These are phyloP conservation scores for Botrytis sinoallii DNA, from an alignment of 2,329 filamentous ascomycete species.

Conservation along the genomic window DNA sequence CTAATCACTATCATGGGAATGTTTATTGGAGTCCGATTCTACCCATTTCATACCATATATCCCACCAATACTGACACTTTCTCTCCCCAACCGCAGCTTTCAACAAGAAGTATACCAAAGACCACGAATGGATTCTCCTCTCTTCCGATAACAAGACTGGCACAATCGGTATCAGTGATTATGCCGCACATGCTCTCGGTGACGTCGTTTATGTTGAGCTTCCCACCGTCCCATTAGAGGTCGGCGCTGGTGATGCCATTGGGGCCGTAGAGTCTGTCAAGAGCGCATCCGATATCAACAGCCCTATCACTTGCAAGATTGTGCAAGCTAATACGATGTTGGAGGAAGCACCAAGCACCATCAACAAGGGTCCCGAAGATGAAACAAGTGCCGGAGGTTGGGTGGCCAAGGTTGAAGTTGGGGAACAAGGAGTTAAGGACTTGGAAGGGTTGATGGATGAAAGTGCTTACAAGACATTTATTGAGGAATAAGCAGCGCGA, in stretches of 20 bases:
- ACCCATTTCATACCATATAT: background rate
- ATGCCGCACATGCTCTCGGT: conserved; percentile 87
- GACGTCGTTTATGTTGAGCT: conserved; percentile 98
- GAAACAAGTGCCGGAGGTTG: conserved; percentile 73
- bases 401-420: conserved; percentile 84
- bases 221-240: conserved; percentile 65
- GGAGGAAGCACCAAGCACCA: conserved; percentile 79
- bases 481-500: conserved; percentile 36
- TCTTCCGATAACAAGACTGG: conserved; percentile 78
- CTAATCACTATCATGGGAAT: background rate
- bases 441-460: conserved; percentile 73
- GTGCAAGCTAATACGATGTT: conserved; percentile 69
- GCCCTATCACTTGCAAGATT: conserved; percentile 76
- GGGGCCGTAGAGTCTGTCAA: conserved; percentile 98
- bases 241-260: conserved; percentile 76
- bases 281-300: conserved; percentile 95
- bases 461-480: conserved; percentile 75
- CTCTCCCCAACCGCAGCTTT: conserved; percentile 3
- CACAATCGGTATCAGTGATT: conserved; percentile 80
- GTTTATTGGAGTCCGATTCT: background rate
- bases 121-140: conserved; percentile 97
- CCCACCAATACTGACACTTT: conserved; percentile 5
- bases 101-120: conserved; percentile 83
- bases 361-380: conserved; percentile 88
- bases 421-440: conserved; percentile 62